These are phyloP conservation scores for Phytophthora melonis DNA, from an alignment of 352 stramenopile genomes.

Conservation along the genomic window DNA sequence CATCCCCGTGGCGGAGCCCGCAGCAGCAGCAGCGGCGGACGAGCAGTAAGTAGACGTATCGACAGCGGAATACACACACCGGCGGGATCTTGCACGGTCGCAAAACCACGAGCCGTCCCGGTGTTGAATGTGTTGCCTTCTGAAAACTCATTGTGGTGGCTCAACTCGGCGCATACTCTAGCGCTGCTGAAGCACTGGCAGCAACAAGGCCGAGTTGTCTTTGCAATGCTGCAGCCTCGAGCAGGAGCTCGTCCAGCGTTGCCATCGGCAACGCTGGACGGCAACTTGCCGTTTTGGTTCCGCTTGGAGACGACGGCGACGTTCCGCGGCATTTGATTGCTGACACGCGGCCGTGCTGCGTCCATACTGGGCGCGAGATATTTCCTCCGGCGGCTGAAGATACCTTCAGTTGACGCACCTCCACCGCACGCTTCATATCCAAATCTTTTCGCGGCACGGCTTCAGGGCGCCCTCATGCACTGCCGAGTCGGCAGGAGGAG, in stretches of 20 bases:
- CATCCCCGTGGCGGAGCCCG: constrained; percentile 44
- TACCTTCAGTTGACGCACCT: constrained; percentile 5
- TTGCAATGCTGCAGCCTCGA: not conserved
- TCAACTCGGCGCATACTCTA: not conserved
- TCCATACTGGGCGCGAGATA: constrained; percentile 1
- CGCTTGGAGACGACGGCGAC: not conserved
- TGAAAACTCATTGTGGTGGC: constrained; percentile 14
- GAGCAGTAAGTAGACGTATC: constrained; percentile 13
- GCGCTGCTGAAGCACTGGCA: not conserved
- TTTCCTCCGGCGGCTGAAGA: constrained; percentile 8
- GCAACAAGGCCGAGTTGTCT: not conserved
- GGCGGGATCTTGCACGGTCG: constrained; percentile 2
- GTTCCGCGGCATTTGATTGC: constrained; percentile 2
- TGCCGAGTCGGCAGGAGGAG: not conserved
- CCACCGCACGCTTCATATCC: constrained; percentile 14
- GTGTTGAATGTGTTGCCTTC: constrained; percentile 22
- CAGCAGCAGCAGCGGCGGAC: not conserved
- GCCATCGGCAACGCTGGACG: too few relatives aligned
- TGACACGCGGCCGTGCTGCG: constrained; percentile 8
- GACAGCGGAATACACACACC: not conserved
- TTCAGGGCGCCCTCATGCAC: not conserved
- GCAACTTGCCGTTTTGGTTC: constrained; percentile 3
- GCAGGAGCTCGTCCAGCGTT: not conserved
- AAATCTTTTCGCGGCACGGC: not conserved
- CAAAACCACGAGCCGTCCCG: constrained; percentile 25